Evolutionary conservation across 1,284 basidiomycete genomes (phyloP), one percentile per base, ranked within the genome.

Genomic region (Microbotryomycetes sp.): DNA sequence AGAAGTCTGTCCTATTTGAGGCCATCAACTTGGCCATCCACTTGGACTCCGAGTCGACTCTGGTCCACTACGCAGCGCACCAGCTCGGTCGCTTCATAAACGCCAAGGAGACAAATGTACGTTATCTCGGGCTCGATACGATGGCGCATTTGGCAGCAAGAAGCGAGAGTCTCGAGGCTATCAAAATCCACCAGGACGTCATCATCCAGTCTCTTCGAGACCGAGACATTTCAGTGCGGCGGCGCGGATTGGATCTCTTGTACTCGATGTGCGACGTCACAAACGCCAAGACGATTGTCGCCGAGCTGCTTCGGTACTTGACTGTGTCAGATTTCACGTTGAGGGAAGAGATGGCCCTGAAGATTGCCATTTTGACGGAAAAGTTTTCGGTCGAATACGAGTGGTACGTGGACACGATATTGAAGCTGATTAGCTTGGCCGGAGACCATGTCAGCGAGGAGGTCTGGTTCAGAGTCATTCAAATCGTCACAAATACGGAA

Each of bases 211-310:
- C 90, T 13, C 81, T 99, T 26, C 85, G 92, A 47, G 96, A 99
- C 78, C 91, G 92, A 73, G 96, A 99, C 75, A 97, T 98, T 61
- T 94, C 91, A 30, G 93, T 99, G 50, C 85, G 96, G 45, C 81
- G 96, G 57, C 82, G 96, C 60, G 96, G 92, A 1, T 81, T 99
- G 53, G 96, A 98, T 77, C 80, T 99, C 53, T 81, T 98, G 15
- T 98, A 97, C 78, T 96, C 91, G 76, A 97, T 98, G 94, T 98
- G 96, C 77, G 96, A 99, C 74, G 82, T 87, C 18, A 87, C 89
- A 70, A 98, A 97, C 77, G 90, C 93, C 16, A 92, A 93, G 73
- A 79, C 88, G 59, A 92, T 98, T 68, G 96, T 98, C 28, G 91
- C 88, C 56, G 93, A 98, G 76, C 81, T 99, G 28, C 79, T 99